Conservation (phyloP, 169 alveolate species). For the Cryptosporidium meleagridis region DNA sequence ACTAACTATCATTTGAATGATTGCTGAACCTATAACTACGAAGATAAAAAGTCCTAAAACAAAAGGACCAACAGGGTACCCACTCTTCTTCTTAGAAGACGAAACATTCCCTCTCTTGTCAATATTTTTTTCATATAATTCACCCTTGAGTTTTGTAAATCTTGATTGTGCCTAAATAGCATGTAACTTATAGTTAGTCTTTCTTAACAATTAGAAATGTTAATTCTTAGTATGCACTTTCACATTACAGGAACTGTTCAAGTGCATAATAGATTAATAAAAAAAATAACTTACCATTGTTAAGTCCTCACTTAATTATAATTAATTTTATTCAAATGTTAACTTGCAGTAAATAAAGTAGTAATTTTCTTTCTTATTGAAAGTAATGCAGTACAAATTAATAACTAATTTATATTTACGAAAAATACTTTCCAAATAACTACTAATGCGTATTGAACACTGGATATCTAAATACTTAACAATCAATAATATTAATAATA, state of each 20-base stretch:
- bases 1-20: conserved; percentile 83
- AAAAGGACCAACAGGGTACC: conserved; percentile 85
- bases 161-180: conserved; percentile 56
- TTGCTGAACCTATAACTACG: conserved; percentile 88
- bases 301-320: not conserved
- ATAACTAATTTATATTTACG: not conserved
- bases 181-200: not conserved
- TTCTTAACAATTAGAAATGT: not conserved
- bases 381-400: not conserved
- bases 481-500: too few relatives aligned
- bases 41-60: conserved; percentile 84
- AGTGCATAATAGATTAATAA: not conserved
- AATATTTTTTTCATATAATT: conserved; percentile 81
- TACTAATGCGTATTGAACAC: not conserved
- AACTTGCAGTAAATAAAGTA: not conserved
- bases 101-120: conserved; percentile 78
- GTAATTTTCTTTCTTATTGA: too few relatives aligned
- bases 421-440: not conserved
- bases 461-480: not conserved
- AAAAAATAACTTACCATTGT: conserved; percentile 10
- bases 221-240: not conserved
- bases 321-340: not conserved
- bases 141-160: conserved; percentile 76
- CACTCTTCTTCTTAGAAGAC: conserved; percentile 52
- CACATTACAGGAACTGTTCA: not conserved